Base-by-base conservation (phyloP, 129 eudicot species). In the Saussurea involucrata region DNA sequence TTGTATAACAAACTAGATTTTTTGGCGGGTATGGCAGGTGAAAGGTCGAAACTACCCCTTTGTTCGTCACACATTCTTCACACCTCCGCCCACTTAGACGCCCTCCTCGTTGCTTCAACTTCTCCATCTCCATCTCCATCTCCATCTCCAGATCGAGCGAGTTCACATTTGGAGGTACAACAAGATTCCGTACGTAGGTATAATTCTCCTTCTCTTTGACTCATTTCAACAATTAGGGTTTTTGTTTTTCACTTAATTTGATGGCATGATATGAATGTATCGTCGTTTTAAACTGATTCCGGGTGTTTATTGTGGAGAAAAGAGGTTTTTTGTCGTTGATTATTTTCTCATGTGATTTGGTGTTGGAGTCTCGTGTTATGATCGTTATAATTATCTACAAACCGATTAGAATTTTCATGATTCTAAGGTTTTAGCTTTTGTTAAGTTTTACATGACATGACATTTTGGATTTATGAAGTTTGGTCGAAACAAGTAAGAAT, bases 31-130 rank as follows among this genome's bases (percentile, higher is more conserved):
- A 22, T 13, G 79, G 11, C 60, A 10, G 20, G 49, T 5, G 27
- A 76, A 66, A 24, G 25, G 72, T 53, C 81, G 25, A 31, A 77
- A 77, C 13, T 77, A 20, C 68, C 68, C 81, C 68, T 77, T 15
- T 5, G 66, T 66, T 53, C 58, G 4, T 49, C 74, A 67, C 68
- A 68, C 81, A 15, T 76, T 76, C 40, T 77, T 67, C 57, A 76
- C 74, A 68, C 53, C 72, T 68, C 81, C 81, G 10, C 68, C 66
- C 68, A 21, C 53, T 49, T 32, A 49, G 55, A 68, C 57, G 81
- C 81, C 15, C 10, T 31, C 58, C 34, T 67, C 67, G 6, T 66
- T 57, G 53, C 66, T 76, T 32, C 74, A 15, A 49, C 32, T 46
- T 66, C 80, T 66, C 64, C 65, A 29, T 12, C 68, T 33, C 44